These are phyloP conservation scores for Phytophthora capsici DNA, from an alignment of 352 stramenopile species.

Conservation along the genomic window DNA sequence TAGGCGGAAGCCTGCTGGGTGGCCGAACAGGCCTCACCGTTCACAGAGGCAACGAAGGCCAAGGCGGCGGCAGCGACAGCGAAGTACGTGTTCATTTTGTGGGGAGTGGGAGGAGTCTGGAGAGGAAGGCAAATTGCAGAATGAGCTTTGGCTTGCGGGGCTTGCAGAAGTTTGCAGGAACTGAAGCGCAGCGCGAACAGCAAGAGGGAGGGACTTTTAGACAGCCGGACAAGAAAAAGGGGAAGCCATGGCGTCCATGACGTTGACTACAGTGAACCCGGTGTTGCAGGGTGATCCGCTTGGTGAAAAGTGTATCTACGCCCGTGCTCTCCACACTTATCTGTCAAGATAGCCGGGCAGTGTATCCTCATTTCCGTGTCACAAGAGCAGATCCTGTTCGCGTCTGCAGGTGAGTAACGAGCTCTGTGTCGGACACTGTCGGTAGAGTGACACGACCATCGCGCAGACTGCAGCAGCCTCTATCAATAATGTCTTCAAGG, in stretches of 20 bases:
- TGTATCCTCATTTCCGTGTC: constrained; percentile 33
- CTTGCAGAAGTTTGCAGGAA: neutral
- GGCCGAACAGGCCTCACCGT: constrained; percentile 31
- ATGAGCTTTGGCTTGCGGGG: constrained; percentile 21
- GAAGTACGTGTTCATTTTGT: constrained; percentile 45
- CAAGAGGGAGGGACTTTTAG: constrained; percentile 11
- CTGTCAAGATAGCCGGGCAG: constrained; percentile 13
- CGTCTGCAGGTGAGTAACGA: constrained; percentile 42
- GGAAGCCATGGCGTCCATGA: constrained; percentile 1
- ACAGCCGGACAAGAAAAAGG: constrained; percentile 28
- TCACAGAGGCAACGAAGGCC: constrained; percentile 35
- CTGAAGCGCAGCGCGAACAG: constrained; percentile 15
- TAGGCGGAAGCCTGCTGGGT: constrained; percentile 30
- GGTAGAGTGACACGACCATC: constrained; percentile 1
- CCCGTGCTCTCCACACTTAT: too few relatives aligned
- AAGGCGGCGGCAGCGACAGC: constrained; percentile 32
- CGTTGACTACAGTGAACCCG: neutral
- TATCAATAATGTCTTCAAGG: too few relatives aligned
- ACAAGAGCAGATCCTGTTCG: constrained; percentile 17
- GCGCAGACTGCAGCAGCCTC: neutral
- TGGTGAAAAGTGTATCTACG: constrained; percentile 24
- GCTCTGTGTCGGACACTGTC: too few relatives aligned
- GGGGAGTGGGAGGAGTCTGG: neutral
- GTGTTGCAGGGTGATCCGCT: constrained; percentile 7
- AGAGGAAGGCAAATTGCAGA: constrained; percentile 37